These are phyloP conservation scores for Lachancea nothofagi DNA, from an alignment of 805 yeast species.

Conservation along the genomic window DNA sequence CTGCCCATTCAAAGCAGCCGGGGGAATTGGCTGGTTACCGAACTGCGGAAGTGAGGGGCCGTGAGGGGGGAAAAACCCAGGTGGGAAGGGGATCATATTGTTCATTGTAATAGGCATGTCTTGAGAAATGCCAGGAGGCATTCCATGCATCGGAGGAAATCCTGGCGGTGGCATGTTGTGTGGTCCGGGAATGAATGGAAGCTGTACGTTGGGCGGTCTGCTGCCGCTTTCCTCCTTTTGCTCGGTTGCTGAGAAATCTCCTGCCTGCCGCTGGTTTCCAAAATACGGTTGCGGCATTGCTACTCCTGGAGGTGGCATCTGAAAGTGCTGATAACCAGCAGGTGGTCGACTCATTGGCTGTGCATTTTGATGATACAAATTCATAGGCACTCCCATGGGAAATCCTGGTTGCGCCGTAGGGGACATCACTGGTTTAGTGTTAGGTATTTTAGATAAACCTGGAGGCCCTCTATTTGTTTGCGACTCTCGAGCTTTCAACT, in stretches of 20 bases:
- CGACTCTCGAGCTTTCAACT: constrained; percentile 1
- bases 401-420: constrained; percentile 13
- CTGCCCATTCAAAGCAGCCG: background rate
- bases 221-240: constrained; percentile 4
- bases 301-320: constrained; percentile 15
- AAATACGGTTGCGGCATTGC: constrained; percentile 10
- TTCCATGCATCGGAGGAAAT: constrained; percentile 23
- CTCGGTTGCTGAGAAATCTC: background rate
- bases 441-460: constrained; percentile 7
- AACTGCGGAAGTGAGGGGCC: constrained; percentile 10
- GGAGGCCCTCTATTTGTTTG: constrained; percentile 7
- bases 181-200: constrained; percentile 22
- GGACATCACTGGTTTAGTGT: constrained; percentile 1
- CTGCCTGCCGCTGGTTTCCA: constrained; percentile 3
- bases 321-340: constrained; percentile 16
- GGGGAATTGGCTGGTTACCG: constrained; percentile 4
- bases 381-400: constrained; percentile 22
- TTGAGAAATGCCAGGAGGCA: constrained; percentile 24
- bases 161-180: constrained; percentile 28
- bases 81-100: constrained; percentile 21
- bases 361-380: constrained; percentile 14
- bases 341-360: constrained; percentile 14
- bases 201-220: constrained; percentile 15
- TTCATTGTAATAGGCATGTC: constrained; percentile 22
- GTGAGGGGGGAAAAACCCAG: constrained; percentile 20